Percentiles rank a stretch among this genome's conserved stretches.
Evolutionary conservation across 306 rosid genomes (phyloP).

Genomic region (Neltuma alba): DNA sequence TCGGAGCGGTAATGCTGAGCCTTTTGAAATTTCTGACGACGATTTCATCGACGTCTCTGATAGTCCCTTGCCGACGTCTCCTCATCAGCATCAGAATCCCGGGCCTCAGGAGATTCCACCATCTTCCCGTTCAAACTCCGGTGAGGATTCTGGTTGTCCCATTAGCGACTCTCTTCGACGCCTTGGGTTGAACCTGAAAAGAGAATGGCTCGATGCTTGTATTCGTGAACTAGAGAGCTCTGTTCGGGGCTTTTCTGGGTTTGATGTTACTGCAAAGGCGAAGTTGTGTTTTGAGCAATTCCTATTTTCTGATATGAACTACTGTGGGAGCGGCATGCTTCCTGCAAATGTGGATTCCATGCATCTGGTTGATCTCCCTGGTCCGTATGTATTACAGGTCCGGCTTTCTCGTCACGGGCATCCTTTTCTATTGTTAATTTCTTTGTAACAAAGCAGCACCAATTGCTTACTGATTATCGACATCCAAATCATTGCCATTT

Average conservation of each 20-base stretch:
- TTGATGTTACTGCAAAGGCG: slow-evolving; percentile 57
- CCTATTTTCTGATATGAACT: slow-evolving; percentile 69
- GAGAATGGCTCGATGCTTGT: slow-evolving; percentile 66
- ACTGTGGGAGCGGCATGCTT: slow-evolving; percentile 63
- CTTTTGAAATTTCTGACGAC: slow-evolving; percentile 65
- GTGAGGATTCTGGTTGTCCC: slow-evolving; percentile 47
- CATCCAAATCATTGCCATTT: not conserved
- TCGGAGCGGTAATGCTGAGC: slow-evolving; percentile 30
- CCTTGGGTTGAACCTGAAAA: slow-evolving; percentile 60
- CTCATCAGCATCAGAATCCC: slow-evolving; percentile 37
- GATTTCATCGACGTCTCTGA: slow-evolving; percentile 73
- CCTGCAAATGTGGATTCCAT: slow-evolving; percentile 71
- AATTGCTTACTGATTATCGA: not conserved
- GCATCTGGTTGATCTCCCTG: slow-evolving; percentile 75
- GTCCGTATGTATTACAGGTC: slow-evolving; percentile 89
- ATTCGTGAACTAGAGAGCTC: slow-evolving; percentile 50
- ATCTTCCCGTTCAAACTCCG: not conserved
- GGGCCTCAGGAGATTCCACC: slow-evolving; percentile 22
- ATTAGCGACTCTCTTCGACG: slow-evolving; percentile 55
- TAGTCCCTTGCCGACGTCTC: slow-evolving; percentile 49
- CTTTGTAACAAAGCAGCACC: not conserved
- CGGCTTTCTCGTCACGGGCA: not conserved
- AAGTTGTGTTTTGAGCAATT: slow-evolving; percentile 81
- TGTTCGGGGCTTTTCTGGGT: slow-evolving; percentile 43
- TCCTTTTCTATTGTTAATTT: not conserved